Evolutionary conservation across 805 yeast genomes (phyloP).

Genomic region (Komagataella kurtzmanii): DNA sequence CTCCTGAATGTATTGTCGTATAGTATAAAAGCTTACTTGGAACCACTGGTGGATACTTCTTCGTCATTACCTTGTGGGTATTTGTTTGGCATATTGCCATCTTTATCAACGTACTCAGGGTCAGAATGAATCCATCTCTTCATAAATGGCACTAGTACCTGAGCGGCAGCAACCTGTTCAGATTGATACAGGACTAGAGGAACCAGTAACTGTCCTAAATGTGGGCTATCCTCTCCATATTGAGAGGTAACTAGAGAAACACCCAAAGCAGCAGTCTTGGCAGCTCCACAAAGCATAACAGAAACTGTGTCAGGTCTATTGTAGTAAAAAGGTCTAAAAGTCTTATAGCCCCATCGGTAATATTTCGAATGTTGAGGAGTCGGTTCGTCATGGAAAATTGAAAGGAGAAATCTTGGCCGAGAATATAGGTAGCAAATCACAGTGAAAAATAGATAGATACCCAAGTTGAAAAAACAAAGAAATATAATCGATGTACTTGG

Average conservation of each 20-base stretch:
- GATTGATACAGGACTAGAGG: constrained; percentile 81
- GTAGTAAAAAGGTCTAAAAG: constrained; percentile 56
- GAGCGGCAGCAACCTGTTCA: constrained; percentile 78
- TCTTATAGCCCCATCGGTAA: constrained; percentile 30
- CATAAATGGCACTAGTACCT: constrained; percentile 51
- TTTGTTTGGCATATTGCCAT: not conserved
- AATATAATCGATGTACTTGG: constrained; percentile 59
- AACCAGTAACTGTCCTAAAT: constrained; percentile 60
- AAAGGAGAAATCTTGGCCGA: constrained; percentile 40
- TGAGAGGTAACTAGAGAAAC: constrained; percentile 58
- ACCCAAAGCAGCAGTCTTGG: constrained; percentile 88
- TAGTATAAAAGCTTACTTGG: not conserved
- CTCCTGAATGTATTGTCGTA: not conserved
- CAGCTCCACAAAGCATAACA: constrained; percentile 81
- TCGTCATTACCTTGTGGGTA: not conserved
- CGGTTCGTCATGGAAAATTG: constrained; percentile 33
- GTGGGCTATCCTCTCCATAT: constrained; percentile 48
- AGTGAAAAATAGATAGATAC: constrained; percentile 69
- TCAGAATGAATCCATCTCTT: constrained; percentile 48
- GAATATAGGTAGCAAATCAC: constrained; percentile 43
- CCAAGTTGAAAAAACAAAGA: constrained; percentile 73
- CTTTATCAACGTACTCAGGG: constrained; percentile 6
- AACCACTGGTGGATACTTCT: not conserved
- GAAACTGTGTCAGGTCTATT: constrained; percentile 61
- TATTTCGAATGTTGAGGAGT: constrained; percentile 24